These are phyloP conservation scores for Asparagopsis taxiformis DNA, from an alignment of 31 red algal species.

Conservation along the genomic window DNA sequence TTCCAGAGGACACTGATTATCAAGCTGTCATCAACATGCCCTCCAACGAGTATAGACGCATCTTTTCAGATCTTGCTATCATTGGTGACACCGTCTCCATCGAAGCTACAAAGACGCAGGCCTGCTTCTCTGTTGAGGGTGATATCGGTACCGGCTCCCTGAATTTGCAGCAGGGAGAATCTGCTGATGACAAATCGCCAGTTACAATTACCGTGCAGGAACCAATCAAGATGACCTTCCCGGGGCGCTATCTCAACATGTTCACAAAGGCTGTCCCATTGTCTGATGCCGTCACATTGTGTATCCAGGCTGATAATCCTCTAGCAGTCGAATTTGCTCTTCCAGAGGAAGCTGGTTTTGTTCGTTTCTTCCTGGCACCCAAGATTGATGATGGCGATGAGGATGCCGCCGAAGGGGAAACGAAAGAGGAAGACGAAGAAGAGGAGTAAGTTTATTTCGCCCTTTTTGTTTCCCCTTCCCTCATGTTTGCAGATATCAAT, in stretches of 20 bases:
- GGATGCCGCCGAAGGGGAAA: slow-evolving; percentile 38
- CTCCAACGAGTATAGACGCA: slow-evolving; percentile 73
- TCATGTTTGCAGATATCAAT: too few relatives aligned
- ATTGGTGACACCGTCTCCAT: slow-evolving; percentile 92
- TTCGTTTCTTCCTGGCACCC: slow-evolving; percentile 93
- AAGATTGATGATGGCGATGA: slow-evolving; percentile 80
- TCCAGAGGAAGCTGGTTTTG: slow-evolving; percentile 80
- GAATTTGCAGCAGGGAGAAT: slow-evolving; percentile 69
- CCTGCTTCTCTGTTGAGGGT: slow-evolving; percentile 85
- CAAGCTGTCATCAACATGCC: slow-evolving; percentile 86
- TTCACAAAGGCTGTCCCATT: slow-evolving; percentile 96
- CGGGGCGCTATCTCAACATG: slow-evolving; percentile 79
- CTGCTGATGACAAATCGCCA: slow-evolving; percentile 70
- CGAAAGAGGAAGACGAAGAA: slow-evolving; percentile 11
- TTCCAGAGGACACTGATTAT: slow-evolving; percentile 88
- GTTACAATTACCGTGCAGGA: slow-evolving; percentile 91
- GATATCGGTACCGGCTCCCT: slow-evolving; percentile 87
- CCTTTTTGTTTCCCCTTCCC: too few relatives aligned
- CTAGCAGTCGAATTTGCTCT: slow-evolving; percentile 86
- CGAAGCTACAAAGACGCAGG: slow-evolving; percentile 81
- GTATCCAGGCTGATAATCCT: slow-evolving; percentile 74
- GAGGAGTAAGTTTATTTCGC: slow-evolving; percentile 51
- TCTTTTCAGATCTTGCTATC: slow-evolving; percentile 82
- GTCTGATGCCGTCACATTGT: slow-evolving; percentile 79
- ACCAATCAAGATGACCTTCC: slow-evolving; percentile 90